Percentiles rank a stretch among this genome's conserved stretches.
Conservation (phyloP, 2,329 filamentous ascomycete genomes). For the Pseudocercospora fijiensis region DNA sequence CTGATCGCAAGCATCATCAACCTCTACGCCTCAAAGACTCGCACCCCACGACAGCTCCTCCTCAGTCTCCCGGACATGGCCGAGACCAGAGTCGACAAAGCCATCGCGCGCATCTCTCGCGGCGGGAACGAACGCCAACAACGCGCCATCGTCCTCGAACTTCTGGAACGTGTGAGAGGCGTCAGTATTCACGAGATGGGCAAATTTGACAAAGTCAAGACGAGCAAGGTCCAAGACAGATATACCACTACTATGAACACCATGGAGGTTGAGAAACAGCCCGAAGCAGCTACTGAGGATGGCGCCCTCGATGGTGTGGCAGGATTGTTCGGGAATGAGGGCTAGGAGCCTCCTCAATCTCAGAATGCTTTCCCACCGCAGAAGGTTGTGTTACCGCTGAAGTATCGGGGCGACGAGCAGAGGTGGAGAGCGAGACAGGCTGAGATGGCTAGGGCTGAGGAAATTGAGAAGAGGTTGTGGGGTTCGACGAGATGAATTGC, state of each 20-base stretch:
- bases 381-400: neutral
- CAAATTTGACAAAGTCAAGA: constrained; percentile 58
- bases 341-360: neutral
- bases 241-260: constrained; percentile 39
- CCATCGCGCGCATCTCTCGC: constrained; percentile 38
- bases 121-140: constrained; percentile 66
- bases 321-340: constrained; percentile 43
- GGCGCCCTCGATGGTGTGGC: constrained; percentile 46
- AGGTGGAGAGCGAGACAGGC: neutral
- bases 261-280: constrained; percentile 44
- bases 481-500: neutral
- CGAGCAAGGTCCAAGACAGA: constrained; percentile 14
- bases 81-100: constrained; percentile 62
- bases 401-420: neutral
- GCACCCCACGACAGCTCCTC: constrained; percentile 73
- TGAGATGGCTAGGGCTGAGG: neutral
- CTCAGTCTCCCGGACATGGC: constrained; percentile 76
- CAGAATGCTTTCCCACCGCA: neutral
- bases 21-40: constrained; percentile 67
- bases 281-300: constrained; percentile 42
- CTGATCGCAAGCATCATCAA: constrained; percentile 84
- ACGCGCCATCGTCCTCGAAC: constrained; percentile 74
- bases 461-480: neutral
- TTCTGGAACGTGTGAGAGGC: constrained; percentile 82
- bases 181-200: constrained; percentile 93